These are phyloP conservation scores for Perilla frutescens DNA, from an alignment of 257 asterid species.

Conservation along the genomic window DNA sequence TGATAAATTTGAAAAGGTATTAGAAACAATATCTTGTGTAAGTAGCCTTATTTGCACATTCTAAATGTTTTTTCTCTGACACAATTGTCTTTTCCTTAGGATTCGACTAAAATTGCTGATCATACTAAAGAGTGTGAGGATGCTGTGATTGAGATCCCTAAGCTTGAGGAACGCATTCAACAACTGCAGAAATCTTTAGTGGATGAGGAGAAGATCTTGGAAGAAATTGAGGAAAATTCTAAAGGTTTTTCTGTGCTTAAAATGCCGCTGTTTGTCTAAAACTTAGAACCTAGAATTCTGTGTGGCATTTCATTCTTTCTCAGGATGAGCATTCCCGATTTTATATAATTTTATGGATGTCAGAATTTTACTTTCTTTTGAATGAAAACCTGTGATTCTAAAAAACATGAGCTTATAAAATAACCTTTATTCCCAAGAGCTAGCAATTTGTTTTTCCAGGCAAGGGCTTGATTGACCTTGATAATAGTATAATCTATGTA, in stretches of 20 bases:
- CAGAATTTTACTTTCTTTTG: neutral
- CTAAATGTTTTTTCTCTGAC: slow-evolving; percentile 8
- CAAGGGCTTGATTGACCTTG: neutral
- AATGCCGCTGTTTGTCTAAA: neutral
- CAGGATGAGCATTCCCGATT: slow-evolving; percentile 4
- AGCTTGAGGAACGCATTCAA: slow-evolving; percentile 76
- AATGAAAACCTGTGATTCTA: neutral
- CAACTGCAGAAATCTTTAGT: slow-evolving; percentile 65
- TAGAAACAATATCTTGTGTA: slow-evolving; percentile 11
- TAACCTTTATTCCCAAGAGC: neutral
- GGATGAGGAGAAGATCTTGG: slow-evolving; percentile 79
- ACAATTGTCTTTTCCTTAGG: slow-evolving; percentile 49
- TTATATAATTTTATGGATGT: neutral
- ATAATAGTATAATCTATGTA: neutral
- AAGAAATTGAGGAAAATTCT: slow-evolving; percentile 76
- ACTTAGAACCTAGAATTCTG: slow-evolving; percentile 1
- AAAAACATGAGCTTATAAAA: neutral
- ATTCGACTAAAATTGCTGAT: slow-evolving; percentile 65
- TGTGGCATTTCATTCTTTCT: slow-evolving; percentile 1
- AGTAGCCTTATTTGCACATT: slow-evolving; percentile 1
- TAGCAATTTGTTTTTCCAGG: neutral
- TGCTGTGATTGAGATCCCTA: slow-evolving; percentile 75
- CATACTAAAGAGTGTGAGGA: slow-evolving; percentile 78
- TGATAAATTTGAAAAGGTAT: slow-evolving; percentile 89
- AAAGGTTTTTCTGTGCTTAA: slow-evolving; percentile 54